Conservation (phyloP, 805 yeast species). For the Candida khao-thaluensis region DNA sequence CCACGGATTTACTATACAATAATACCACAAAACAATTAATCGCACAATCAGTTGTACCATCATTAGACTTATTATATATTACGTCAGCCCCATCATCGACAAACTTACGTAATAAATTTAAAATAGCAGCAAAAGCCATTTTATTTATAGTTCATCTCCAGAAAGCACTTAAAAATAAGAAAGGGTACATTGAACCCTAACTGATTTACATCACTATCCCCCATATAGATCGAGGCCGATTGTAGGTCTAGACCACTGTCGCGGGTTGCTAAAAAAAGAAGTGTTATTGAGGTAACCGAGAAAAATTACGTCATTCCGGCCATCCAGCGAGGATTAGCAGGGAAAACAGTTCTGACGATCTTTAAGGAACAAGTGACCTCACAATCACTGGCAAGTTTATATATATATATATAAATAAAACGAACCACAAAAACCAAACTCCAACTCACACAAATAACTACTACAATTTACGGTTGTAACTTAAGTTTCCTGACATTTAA, state of each 20-base stretch:
- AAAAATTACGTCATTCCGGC: neutral
- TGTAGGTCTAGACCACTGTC: neutral
- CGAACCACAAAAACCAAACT: too few species aligned
- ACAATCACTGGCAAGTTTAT: too few species aligned
- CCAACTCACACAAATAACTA: too few species aligned
- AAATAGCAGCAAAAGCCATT: slow-evolving; percentile 3
- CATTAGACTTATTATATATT: slow-evolving; percentile 6
- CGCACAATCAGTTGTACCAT: slow-evolving; percentile 3
- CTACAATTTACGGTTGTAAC: too few species aligned
- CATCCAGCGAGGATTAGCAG: too few species aligned
- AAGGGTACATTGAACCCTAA: too few species aligned
- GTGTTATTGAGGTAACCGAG: neutral
- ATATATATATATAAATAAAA: too few species aligned
- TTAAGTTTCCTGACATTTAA: too few species aligned
- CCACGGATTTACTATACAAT: slow-evolving; percentile 12
- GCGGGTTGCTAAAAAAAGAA: slow-evolving; percentile 1
- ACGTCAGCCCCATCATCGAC: neutral
- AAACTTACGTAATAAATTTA: neutral
- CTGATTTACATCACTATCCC: too few species aligned
- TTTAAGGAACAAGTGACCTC: too few species aligned
- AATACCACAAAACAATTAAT: slow-evolving; percentile 10
- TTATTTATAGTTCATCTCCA: slow-evolving; percentile 3
- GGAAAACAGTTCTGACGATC: too few species aligned
- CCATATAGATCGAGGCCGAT: neutral
- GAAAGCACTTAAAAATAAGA: neutral